Conservation (phyloP, 352 stramenopile species). For the Pythium folliculosum region DNA sequence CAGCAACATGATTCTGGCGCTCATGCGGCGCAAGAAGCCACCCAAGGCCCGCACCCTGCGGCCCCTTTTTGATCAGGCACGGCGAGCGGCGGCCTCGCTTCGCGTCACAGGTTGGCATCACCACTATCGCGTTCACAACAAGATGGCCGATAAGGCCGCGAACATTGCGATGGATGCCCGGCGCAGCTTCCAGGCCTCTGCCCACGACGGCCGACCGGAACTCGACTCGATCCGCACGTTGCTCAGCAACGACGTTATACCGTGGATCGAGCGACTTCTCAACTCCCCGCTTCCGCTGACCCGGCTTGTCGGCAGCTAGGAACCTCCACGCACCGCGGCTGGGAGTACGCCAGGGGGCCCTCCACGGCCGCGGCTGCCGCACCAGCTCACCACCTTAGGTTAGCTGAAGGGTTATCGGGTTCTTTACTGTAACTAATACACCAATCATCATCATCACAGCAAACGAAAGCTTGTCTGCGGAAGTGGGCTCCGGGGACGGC, state of each 20-base stretch:
- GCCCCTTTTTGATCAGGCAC: not conserved
- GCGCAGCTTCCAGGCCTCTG: not conserved
- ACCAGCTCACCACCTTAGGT: not conserved
- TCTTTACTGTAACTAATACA: not conserved
- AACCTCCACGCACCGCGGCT: no score
- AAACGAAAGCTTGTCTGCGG: no score
- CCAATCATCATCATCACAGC: not conserved
- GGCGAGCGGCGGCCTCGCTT: not conserved
- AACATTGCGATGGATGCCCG: constrained; percentile 1
- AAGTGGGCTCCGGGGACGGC: no score
- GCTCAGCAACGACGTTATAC: not conserved
- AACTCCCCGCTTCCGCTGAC: not conserved
- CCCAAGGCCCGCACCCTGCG: not conserved
- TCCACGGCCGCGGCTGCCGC: no score
- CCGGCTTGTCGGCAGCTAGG: no score
- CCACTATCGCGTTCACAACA: not conserved
- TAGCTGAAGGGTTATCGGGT: not conserved
- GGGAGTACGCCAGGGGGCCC: no score
- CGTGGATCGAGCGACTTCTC: not conserved
- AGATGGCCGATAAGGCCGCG: not conserved
- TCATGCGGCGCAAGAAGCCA: not conserved
- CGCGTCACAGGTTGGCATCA: constrained; percentile 1
- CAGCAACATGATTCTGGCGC: constrained; percentile 10
- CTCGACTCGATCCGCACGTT: not conserved
- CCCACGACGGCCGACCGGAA: not conserved